Base-by-base conservation (phyloP, 169 alveolate genomes). In the Plasmodium yoelii region DNA sequence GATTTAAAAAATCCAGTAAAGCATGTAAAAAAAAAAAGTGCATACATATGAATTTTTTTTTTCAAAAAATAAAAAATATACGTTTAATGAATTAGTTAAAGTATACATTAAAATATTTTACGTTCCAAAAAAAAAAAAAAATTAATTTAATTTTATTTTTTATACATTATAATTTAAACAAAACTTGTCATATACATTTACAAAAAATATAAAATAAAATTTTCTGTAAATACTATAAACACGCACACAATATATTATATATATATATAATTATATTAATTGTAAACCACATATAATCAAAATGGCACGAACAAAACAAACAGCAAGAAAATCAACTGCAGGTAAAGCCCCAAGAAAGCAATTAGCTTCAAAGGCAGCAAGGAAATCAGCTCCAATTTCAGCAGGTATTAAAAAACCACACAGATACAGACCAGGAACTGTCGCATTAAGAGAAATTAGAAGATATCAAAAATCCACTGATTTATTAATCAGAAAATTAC, bases 401-500 rank as follows among this genome's bases (percentile, higher is more conserved):
- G 98, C 98, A 42, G 98, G 98, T 59, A 93, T 96, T 69, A 97
- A 97, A 96, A 97, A 97, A 93, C 98, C 99, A 47, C 99, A 96
- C 94, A 94, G 99, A 91, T 98, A 96, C 93, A 97, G 99, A 93
- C 99, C 99, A 64, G 99, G 99, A 69, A 97, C 99, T 71, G 99
- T 98, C 22, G 99, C 99, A 60, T 96, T 98, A 61, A 97, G 99
- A 91, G 99, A 98, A 95, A 98, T 98, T 93, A 96, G 99, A 94
- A 98, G 98, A 94, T 98, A 96, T 94, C 99, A 98, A 93, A 98
- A 98, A 88, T 94, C 98, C 73, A 98, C 99, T 80, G 99, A 98
- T 64, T 97, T 98, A 70, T 96, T 98, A 91, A 97, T 98, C 94
- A 94, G 99, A 94, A 98, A 98, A 97, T 94, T 98, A 88, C 99